Conservation (phyloP, 306 rosid genomes). For the Medicago truncatula region DNA sequence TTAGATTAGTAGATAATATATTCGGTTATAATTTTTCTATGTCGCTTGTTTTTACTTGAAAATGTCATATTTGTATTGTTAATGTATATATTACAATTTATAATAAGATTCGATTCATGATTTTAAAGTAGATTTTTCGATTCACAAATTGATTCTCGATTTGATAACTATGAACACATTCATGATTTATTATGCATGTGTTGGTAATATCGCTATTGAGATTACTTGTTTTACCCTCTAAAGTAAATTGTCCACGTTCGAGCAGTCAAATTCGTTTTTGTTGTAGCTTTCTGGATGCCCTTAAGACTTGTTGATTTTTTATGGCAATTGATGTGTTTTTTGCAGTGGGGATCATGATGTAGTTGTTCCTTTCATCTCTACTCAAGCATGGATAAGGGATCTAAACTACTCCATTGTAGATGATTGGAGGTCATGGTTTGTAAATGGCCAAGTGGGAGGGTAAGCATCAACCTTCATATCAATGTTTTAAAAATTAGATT, state of each 20-base stretch:
- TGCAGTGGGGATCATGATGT: constrained; percentile 66
- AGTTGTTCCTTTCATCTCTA: constrained; percentile 44
- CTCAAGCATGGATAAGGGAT: constrained; percentile 59
- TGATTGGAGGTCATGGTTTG: constrained; percentile 57
- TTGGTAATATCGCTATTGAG: no score
- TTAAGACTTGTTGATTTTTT: background rate
- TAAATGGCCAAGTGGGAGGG: constrained; percentile 56
- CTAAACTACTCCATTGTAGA: constrained; percentile 51
- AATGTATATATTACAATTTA: no score
- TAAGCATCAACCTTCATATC: constrained; percentile 32
- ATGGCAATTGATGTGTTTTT: constrained; percentile 11
- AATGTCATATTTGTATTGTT: no score
- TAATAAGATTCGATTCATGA: no score
- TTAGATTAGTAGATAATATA: no score
- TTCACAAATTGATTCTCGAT: no score
- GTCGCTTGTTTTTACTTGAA: no score
- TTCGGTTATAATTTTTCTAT: no score
- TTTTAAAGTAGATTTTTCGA: no score
- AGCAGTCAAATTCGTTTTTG: background rate
- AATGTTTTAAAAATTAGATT: background rate
- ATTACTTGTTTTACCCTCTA: no score
- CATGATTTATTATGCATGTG: no score
- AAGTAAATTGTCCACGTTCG: background rate
- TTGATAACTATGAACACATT: no score
- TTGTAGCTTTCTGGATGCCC: background rate